Conservation (phyloP, 768 basidiomycete genomes). For the Trametes punicea region DNA sequence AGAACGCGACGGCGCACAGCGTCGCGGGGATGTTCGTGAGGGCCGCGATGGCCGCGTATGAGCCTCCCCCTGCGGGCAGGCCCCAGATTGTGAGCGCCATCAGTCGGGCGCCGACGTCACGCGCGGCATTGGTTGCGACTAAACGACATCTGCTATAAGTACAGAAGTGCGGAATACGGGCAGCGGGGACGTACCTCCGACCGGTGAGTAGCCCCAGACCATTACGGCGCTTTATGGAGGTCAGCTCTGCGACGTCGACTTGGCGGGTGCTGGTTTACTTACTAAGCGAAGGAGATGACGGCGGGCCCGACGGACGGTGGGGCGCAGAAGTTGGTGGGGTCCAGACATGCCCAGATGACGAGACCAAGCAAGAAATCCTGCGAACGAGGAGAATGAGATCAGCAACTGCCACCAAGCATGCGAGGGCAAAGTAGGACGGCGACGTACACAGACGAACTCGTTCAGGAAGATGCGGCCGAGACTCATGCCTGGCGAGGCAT, state of each 20-base stretch:
- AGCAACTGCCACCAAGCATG: neutral
- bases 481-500: slow-evolving; percentile 40
- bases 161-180: neutral
- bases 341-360: slow-evolving; percentile 49
- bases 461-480: slow-evolving; percentile 49
- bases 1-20: slow-evolving; percentile 47
- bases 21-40: slow-evolving; percentile 66
- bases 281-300: slow-evolving; percentile 58
- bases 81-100: slow-evolving; percentile 64
- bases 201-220: slow-evolving; percentile 60
- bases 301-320: slow-evolving; percentile 50
- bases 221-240: slow-evolving; percentile 41
- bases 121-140: slow-evolving; percentile 60
- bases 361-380: slow-evolving; percentile 45
- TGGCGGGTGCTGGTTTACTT: slow-evolving; percentile 22
- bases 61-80: slow-evolving; percentile 44
- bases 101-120: slow-evolving; percentile 63
- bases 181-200: slow-evolving; percentile 33
- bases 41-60: slow-evolving; percentile 60
- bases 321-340: slow-evolving; percentile 58
- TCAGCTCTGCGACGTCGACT: neutral
- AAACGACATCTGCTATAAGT: neutral
- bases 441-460: slow-evolving; percentile 52
- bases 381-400: neutral
- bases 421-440: neutral